Evolutionary conservation across 2,329 filamentous ascomycete species (phyloP), one percentile per base, ranked within the genome.

Genomic region (Lasiodiplodia theobromae): DNA sequence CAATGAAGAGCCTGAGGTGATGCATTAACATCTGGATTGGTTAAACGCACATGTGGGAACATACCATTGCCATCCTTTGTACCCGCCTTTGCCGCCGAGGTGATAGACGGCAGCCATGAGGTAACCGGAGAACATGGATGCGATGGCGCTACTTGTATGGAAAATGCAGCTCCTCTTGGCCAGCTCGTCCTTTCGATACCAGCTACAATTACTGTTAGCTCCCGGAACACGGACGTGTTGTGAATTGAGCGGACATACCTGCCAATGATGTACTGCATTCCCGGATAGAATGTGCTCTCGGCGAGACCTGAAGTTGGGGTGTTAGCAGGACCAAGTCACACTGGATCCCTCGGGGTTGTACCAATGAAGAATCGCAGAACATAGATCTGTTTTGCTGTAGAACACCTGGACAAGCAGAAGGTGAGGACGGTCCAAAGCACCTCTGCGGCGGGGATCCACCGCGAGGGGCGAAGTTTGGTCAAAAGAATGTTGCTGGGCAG

Each of bases 161-260:
- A 86, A 86, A 11, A 87, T 86, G 64, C 83, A 85, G 1, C 83
- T 82, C 16, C 85, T 76, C 69, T 86, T 86, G 0, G 84, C 84
- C 0, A 86, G 77, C 69, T 87, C 85, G 51, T 83, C 80, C 64
- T 79, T 78, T 8, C 82, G 78, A 70, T 86, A 86, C 85, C 84
- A 86, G 0, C 79, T 82, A 21, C 44, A 47, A 18, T 11, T 21
- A n/a, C 18, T 10, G 7, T 47, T 4, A 44, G 40, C 18, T 7
- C 16, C 16, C 18, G 4, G 21, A 47, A 10, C 31, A 10, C 44
- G 44, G 44, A 11, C 44, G 6, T 18, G n/a, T 0, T 18, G 11
- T 3, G 8, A 21, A 11, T 6, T 11, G 8, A 18, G n/a, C 2
- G 3, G 10, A 47, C 44, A 3, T 47, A 47, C 44, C 44, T 47